Percentiles rank a stretch among this genome's conserved stretches.
Evolutionary conservation across 371 early-diverging fungal genomes (phyloP).

Genomic region (Lichtheimia ramosa): DNA sequence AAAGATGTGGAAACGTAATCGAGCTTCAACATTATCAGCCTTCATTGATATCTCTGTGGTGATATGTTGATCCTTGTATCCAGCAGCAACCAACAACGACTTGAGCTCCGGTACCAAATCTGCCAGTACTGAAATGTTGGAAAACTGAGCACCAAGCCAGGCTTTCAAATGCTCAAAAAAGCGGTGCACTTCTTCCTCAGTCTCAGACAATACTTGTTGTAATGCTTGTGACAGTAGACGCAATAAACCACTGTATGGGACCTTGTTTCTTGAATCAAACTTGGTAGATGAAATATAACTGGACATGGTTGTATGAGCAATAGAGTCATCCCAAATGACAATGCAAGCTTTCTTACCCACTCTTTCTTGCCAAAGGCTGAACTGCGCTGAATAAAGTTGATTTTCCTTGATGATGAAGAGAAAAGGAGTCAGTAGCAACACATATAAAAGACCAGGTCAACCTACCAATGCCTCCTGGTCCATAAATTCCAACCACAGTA

Average conservation of each 20-base stretch:
- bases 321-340: background rate
- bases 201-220: conserved; percentile 47
- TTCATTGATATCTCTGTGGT: conserved; percentile 18
- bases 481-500: conserved; percentile 31
- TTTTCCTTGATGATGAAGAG: conserved; percentile 27
- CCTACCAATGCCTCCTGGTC: conserved; percentile 40
- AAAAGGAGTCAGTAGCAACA: no score
- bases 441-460: background rate
- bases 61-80: conserved; percentile 2
- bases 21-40: conserved; percentile 37
- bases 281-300: conserved; percentile 42
- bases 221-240: conserved; percentile 41
- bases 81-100: conserved; percentile 20
- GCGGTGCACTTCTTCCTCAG: conserved; percentile 33
- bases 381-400: conserved; percentile 41
- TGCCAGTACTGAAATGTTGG: conserved; percentile 31
- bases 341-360: conserved; percentile 24
- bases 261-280: conserved; percentile 39
- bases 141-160: conserved; percentile 36
- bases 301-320: background rate
- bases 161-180: conserved; percentile 35
- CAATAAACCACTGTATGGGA: conserved; percentile 39
- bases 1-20: conserved; percentile 41
- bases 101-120: conserved; percentile 44
- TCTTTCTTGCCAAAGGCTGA: conserved; percentile 36